A percentile compares a stretch with the other conserved stretches of the same genome.
Evolutionary conservation across 768 basidiomycete species (phyloP).

Genomic region (Lactarius deliciosus): DNA sequence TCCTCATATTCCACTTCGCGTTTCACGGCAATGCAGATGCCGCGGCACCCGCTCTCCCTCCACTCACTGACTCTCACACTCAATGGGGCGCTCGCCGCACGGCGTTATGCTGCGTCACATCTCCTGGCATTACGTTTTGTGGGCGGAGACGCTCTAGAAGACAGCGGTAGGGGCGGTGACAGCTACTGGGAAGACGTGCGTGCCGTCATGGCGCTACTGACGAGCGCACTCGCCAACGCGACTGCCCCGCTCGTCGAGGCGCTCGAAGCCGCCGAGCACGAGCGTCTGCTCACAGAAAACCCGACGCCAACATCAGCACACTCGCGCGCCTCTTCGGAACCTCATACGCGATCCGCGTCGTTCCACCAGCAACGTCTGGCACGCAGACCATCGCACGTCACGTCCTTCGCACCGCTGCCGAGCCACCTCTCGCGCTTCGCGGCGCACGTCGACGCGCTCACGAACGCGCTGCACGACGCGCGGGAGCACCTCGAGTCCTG

Average conservation of each 20-base stretch:
- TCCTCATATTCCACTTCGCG: slow-evolving; percentile 46
- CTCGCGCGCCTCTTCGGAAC: slow-evolving; percentile 11
- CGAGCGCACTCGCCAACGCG: slow-evolving; percentile 64
- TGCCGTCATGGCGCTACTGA: slow-evolving; percentile 68
- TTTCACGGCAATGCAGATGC: slow-evolving; percentile 59
- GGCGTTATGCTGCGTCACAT: slow-evolving; percentile 77
- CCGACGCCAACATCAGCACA: slow-evolving; percentile 39
- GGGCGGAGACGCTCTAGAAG: slow-evolving; percentile 32
- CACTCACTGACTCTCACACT: slow-evolving; percentile 60
- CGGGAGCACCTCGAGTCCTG: slow-evolving; percentile 64
- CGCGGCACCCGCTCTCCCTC: slow-evolving; percentile 65
- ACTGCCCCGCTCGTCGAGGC: slow-evolving; percentile 61
- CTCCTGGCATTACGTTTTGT: slow-evolving; percentile 75
- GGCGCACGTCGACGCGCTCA: slow-evolving; percentile 69
- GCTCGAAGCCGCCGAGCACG: slow-evolving; percentile 57
- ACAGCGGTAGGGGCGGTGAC: slow-evolving; percentile 27
- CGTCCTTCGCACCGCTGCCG: slow-evolving; percentile 74
- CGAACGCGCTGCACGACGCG: slow-evolving; percentile 68
- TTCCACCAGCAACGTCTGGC: neutral
- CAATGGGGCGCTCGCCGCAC: slow-evolving; percentile 66
- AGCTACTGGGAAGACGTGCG: slow-evolving; percentile 88
- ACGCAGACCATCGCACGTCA: slow-evolving; percentile 32
- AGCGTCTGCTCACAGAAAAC: slow-evolving; percentile 50
- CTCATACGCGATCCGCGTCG: neutral
- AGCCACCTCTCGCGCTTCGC: slow-evolving; percentile 68